Base-by-base conservation (phyloP, 805 yeast species). In the Teunomyces cretensis region DNA sequence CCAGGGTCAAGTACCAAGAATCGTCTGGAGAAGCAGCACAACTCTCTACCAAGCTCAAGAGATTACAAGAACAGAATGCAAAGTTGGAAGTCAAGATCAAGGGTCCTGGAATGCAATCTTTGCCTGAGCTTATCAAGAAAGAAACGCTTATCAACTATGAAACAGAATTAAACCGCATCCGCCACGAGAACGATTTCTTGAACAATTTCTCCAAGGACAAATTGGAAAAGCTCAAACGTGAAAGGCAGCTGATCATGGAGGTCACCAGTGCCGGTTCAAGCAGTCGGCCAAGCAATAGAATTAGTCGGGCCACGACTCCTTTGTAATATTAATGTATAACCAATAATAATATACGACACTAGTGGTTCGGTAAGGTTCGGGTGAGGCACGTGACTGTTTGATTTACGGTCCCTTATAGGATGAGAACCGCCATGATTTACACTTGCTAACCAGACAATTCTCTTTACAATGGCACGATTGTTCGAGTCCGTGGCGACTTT, bases 231-330 rank as follows among this genome's bases (percentile, higher is more conserved):
- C 41, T 70, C 14, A 56, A 65, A 7, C 61, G 59, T 47, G 76
- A 71, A 50, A 56, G 75, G 33, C 63, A 56, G 14, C 39, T 51
- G 8, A 45, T 64, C 12, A 44, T 68, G 41, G 75, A 70, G 27
- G 47, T 54, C 15, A 52, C 64, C 2, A 50, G 53, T 9, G 46
- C 61, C 12, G 67, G 68, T 2, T 55, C 70, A 1, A 54, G 56
- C 38, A 57, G 64, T 40, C 51, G 75, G 22, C 65, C 67, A 8
- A 63, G 57, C 39, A 67, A 64, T 47, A 55, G 75, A 39, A 57
- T 67, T 4, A 70, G 75, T 51, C 53, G 76, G 32, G 73, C 69
- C 6, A 48, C 72, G 3, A 71, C 76, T 1, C 76, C 76, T 12
- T 54, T 62, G 45, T 54, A 43, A 24, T 36, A 19, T 19, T 3